Conservation (phyloP, 73 alveolate species). For the Effrenium voratum region DNA sequence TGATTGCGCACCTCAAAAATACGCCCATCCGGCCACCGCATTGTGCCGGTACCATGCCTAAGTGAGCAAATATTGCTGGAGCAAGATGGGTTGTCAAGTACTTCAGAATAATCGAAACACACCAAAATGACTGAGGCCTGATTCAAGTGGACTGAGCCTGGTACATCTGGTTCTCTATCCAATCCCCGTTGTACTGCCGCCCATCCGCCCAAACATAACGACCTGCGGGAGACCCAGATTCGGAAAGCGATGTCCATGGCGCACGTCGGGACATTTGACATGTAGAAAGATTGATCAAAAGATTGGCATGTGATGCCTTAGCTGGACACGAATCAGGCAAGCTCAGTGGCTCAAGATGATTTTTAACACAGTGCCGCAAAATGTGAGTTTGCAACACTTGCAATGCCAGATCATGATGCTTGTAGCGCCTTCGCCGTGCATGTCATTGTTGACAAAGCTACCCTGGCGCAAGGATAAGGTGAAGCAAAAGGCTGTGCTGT, state of each 20-base stretch:
- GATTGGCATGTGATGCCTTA: too few relatives aligned
- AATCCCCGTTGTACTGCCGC: constrained; percentile 83
- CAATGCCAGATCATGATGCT: too few relatives aligned
- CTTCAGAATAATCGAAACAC: not conserved
- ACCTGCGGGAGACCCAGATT: constrained; percentile 22
- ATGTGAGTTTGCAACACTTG: too few relatives aligned
- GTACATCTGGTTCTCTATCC: constrained; percentile 78
- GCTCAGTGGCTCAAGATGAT: too few relatives aligned
- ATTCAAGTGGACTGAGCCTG: not conserved
- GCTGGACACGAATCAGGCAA: too few relatives aligned
- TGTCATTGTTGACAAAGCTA: constrained; percentile 74
- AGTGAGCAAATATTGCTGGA: too few relatives aligned
- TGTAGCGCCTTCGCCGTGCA: constrained; percentile 94
- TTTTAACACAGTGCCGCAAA: too few relatives aligned
- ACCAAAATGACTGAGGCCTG: too few relatives aligned
- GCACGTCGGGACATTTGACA: too few relatives aligned
- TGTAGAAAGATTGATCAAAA: too few relatives aligned
- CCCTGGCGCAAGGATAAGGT: constrained; percentile 15
- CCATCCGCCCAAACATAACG: constrained; percentile 92
- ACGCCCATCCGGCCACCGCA: constrained; percentile 93
- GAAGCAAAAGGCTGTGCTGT: not conserved
- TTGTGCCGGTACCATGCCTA: constrained; percentile 87
- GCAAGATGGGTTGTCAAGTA: too few relatives aligned
- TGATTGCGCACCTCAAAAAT: constrained; percentile 25
- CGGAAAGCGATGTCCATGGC: too few relatives aligned